A percentile compares a stretch with the other conserved stretches of the same genome.
These are phyloP conservation scores for Zygotorulaspora florentina DNA, from an alignment of 805 yeast genomes.

Conservation along the genomic window DNA sequence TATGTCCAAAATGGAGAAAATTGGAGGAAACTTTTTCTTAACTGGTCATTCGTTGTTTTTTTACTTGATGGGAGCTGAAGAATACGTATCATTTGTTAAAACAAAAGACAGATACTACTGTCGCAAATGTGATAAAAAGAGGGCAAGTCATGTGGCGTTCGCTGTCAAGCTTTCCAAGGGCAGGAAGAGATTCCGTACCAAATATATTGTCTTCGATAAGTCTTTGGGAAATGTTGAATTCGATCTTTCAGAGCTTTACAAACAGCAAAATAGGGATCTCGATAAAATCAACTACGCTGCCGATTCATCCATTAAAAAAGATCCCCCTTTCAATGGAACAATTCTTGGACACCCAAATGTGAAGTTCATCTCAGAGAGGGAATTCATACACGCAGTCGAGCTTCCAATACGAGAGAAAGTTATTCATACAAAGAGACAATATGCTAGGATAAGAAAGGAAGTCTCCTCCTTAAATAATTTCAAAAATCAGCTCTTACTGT, in stretches of 20 bases:
- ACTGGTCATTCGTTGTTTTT: constrained; percentile 7
- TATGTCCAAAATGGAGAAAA: constrained; percentile 4
- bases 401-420: neutral
- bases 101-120: constrained; percentile 10
- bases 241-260: constrained; percentile 1
- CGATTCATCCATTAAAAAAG: neutral
- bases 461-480: neutral
- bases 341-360: neutral
- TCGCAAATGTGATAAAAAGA: constrained; percentile 5
- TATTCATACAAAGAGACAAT: neutral
- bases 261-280: constrained; percentile 9
- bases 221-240: neutral
- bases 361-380: neutral
- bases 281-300: neutral
- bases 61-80: constrained; percentile 4
- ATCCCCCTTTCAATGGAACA: neutral
- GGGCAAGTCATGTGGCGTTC: constrained; percentile 12
- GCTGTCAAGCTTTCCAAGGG: constrained; percentile 2
- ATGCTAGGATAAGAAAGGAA: neutral
- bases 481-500: neutral
- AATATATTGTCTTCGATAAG: constrained; percentile 10
- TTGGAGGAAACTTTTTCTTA: constrained; percentile 8
- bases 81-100: constrained; percentile 8
- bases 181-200: constrained; percentile 2
- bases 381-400: neutral